Base-by-base conservation (phyloP, 768 basidiomycete genomes). In the Pulveroboletus frians region DNA sequence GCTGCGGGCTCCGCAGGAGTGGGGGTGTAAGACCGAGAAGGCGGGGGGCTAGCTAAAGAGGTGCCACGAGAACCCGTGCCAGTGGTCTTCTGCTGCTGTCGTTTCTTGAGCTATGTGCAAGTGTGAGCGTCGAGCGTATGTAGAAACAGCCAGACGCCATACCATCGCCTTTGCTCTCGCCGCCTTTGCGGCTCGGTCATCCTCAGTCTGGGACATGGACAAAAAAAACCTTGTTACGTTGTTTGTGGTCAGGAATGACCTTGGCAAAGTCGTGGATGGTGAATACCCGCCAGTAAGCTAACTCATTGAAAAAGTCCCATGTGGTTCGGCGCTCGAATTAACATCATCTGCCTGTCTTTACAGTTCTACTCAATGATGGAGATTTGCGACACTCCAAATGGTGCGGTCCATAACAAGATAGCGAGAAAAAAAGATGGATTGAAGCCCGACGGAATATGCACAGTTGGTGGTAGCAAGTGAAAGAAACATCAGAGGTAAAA, bases 121-220 rank as follows among this genome's bases (percentile, higher is more conserved):
- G 41, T 39, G 18, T 52, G 21, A 61, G 46, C 18, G 26, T 20
- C 14, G 47, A 39, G 37, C 30, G 49, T 0, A 17, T 26, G 42
- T 18, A 9, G 23, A 27, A 7, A 34, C 21, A 2, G 44, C 26
- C 5, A 35, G 43, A 48, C 43, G 67, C 77, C 23, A 50, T 64
- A 91, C 90, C 80, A 92, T 62, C 42, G 86, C 88, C 67, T 86
- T 88, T 47, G 86, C 90, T 53, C 90, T 80, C 3, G 90, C 90
- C 47, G 89, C 80, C 69, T 86, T 90, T 14, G 80, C 81, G 46
- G 87, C 86, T 52, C 89, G 80, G 53, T 92, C 90, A 43, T 77
- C 76, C 59, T 88, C 88, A 21, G 82, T 76, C 80, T 62, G 53
- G 26, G 54, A 56, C 56, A 59, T 67, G 54, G 45, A 23, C 39